Conservation (phyloP, 2,329 filamentous ascomycete genomes). For the Colletotrichum costaricense region DNA sequence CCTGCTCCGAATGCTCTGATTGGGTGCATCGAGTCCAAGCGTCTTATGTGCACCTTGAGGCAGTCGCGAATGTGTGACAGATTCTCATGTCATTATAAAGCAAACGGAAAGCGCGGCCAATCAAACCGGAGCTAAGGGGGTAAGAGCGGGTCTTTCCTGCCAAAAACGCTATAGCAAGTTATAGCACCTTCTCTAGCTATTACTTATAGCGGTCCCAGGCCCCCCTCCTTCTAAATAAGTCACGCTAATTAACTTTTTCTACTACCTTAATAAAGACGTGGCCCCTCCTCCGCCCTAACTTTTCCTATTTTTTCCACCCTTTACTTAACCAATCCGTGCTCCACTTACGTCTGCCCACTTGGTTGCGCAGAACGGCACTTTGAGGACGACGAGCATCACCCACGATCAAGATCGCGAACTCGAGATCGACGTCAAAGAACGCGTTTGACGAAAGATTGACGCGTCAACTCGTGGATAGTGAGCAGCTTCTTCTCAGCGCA, state of each 20-base stretch:
- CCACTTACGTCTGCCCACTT: background rate
- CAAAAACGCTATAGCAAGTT: background rate
- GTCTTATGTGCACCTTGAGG: background rate
- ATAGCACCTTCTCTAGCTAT: background rate
- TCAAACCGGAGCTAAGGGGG: background rate
- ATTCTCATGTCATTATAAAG: background rate
- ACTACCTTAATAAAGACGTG: background rate
- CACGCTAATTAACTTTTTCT: background rate
- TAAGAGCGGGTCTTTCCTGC: background rate
- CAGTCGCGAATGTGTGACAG: background rate
- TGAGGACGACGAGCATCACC: background rate
- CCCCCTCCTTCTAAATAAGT: background rate
- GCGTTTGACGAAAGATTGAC: background rate
- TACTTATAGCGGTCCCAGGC: background rate
- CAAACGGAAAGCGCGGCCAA: background rate
- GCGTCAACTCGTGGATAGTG: conserved; percentile 7
- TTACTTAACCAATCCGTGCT: background rate
- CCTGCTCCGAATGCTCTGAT: too few relatives aligned
- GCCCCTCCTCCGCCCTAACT: background rate
- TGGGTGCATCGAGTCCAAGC: background rate
- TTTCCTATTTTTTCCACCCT: background rate
- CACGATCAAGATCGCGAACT: background rate
- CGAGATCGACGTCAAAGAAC: background rate
- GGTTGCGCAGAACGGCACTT: background rate
- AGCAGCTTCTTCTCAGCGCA: too few relatives aligned